A percentile compares a stretch with the other conserved stretches of the same genome.
Evolutionary conservation across 2,329 filamentous ascomycete species (phyloP).

Genomic region (Phoma sp.): DNA sequence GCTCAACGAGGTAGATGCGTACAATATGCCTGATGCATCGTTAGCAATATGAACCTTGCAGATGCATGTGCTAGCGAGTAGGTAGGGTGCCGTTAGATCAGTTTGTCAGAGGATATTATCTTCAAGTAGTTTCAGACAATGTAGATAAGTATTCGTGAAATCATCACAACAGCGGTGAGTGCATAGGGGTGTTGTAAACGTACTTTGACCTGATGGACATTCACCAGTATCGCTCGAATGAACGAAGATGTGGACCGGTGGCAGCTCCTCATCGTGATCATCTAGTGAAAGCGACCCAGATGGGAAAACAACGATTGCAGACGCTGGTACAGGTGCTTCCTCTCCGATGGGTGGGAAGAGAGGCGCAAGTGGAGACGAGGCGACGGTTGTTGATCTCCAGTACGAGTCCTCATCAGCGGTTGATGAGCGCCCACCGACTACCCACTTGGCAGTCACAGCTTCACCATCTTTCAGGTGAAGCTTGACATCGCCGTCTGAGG

Average conservation of each 20-base stretch:
- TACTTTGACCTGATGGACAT: slow-evolving; percentile 88
- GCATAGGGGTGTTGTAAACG: slow-evolving; percentile 58
- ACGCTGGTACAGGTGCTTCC: slow-evolving; percentile 77
- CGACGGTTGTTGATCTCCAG: slow-evolving; percentile 71
- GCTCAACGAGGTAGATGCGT: slow-evolving; percentile 57
- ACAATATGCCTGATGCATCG: slow-evolving; percentile 62
- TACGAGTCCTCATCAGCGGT: slow-evolving; percentile 36
- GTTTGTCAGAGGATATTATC: slow-evolving; percentile 86
- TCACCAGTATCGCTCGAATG: slow-evolving; percentile 94
- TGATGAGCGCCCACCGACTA: slow-evolving; percentile 57
- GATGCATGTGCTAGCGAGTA: slow-evolving; percentile 1
- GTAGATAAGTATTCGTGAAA: slow-evolving; percentile 98
- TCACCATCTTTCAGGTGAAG: slow-evolving; percentile 66
- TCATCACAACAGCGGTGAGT: slow-evolving; percentile 76
- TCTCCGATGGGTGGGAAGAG: slow-evolving; percentile 78
- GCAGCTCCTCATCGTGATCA: slow-evolving; percentile 27
- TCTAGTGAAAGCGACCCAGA: slow-evolving; percentile 59
- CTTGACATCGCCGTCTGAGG: slow-evolving; percentile 40
- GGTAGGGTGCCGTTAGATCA: slow-evolving; percentile 66
- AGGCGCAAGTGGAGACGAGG: slow-evolving; percentile 68
- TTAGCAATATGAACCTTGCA: slow-evolving; percentile 46
- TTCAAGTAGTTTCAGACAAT: slow-evolving; percentile 98
- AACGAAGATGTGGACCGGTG: slow-evolving; percentile 68
- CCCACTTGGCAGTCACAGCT: slow-evolving; percentile 61
- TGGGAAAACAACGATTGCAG: slow-evolving; percentile 73